phyloP scores from a whole-genome alignment of 2,329 filamentous ascomycete species.

The Hymenoscyphus repandus region DNA sequence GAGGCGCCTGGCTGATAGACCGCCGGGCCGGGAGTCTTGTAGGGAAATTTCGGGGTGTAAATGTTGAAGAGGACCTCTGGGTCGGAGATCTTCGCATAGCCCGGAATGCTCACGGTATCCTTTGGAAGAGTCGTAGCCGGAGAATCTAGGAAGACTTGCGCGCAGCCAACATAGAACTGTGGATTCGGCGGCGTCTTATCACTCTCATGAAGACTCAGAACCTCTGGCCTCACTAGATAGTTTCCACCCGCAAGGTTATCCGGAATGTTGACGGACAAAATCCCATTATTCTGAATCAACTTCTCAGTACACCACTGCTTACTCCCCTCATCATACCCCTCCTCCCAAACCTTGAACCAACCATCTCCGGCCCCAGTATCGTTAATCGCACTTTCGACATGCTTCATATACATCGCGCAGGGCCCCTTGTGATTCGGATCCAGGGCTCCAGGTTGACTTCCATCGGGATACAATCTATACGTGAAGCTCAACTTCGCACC shows the following conservation, averaged over 20 bases:
- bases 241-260: conserved; percentile 55
- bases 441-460: conserved; percentile 47
- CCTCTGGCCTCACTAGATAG: conserved; percentile 67
- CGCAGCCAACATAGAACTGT: conserved; percentile 71
- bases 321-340: conserved; percentile 53
- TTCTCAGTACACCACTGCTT: conserved; percentile 66
- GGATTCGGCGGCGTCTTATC: conserved; percentile 47
- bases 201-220: conserved; percentile 63
- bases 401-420: conserved; percentile 70
- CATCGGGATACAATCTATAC: conserved; percentile 57
- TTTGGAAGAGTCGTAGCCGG: conserved; percentile 42
- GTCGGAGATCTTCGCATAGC: conserved; percentile 51
- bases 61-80: conserved; percentile 60
- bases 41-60: conserved; percentile 50
- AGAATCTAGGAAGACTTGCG: conserved; percentile 60
- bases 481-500: conserved; percentile 43
- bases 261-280: conserved; percentile 59
- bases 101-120: conserved; percentile 59
- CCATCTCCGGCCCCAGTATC: conserved; percentile 55
- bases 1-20: conserved; percentile 21
- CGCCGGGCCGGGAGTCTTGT: conserved; percentile 52
- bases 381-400: conserved; percentile 50
- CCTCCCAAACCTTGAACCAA: conserved; percentile 76
- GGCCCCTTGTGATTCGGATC: conserved; percentile 61
- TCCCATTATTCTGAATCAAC: conserved; percentile 58